Conservation (phyloP, 352 stramenopile species). For the Phytophthora boehmeriae region DNA sequence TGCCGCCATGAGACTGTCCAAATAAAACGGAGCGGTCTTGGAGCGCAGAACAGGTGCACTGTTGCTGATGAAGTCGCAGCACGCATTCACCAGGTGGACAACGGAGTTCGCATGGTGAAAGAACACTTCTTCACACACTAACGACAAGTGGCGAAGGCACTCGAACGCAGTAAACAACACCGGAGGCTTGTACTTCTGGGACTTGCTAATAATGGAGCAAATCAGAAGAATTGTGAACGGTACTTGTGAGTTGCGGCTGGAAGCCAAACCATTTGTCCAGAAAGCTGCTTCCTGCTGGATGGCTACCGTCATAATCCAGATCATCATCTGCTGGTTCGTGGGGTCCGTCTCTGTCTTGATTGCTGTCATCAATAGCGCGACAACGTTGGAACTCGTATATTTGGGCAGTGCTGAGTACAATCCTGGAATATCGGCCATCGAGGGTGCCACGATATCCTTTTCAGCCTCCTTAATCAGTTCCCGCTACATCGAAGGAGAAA, state of each 20-base stretch:
- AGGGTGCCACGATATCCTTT: constrained; percentile 59
- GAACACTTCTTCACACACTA: constrained; percentile 81
- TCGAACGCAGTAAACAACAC: constrained; percentile 89
- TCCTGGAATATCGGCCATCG: constrained; percentile 70
- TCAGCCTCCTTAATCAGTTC: constrained; percentile 83
- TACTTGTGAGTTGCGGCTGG: constrained; percentile 85
- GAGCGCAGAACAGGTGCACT: constrained; percentile 77
- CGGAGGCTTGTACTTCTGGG: constrained; percentile 77
- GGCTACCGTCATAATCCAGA: constrained; percentile 86
- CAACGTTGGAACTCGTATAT: constrained; percentile 86
- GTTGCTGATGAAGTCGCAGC: constrained; percentile 87
- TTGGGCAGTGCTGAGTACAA: constrained; percentile 85
- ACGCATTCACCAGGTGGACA: constrained; percentile 82
- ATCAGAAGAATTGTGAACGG: constrained; percentile 86
- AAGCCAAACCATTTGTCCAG: constrained; percentile 80
- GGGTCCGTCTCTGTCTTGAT: constrained; percentile 84
- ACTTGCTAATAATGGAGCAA: constrained; percentile 86
- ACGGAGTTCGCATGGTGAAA: constrained; percentile 78
- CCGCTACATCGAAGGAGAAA: constrained; percentile 32
- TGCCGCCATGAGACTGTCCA: constrained; percentile 83
- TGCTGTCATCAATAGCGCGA: constrained; percentile 80
- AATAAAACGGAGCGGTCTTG: constrained; percentile 75
- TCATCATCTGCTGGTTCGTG: constrained; percentile 90
- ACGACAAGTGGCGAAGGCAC: constrained; percentile 80
- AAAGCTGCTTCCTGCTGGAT: constrained; percentile 89